A percentile compares a stretch with the other conserved stretches of the same genome.
phyloP scores from a whole-genome alignment of 75 land plant genomes.

The Sequoia sempervirens region DNA sequence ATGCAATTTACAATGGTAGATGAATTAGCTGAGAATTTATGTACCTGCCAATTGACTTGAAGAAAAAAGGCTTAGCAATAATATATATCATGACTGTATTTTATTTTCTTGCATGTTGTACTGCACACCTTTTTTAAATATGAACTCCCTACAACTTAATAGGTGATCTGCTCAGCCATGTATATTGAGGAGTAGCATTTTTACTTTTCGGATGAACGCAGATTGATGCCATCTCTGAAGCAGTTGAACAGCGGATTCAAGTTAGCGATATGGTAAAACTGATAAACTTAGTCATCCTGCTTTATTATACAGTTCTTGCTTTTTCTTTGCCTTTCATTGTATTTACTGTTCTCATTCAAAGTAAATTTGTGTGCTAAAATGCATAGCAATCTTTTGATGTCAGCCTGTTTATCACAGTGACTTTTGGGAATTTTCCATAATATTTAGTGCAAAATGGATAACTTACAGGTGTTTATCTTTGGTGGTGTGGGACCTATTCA shows the following conservation, averaged over 20 bases:
- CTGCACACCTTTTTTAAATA: not conserved
- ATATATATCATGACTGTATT: not conserved
- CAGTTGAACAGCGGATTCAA: constrained; percentile 58
- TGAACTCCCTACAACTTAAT: constrained; percentile 7
- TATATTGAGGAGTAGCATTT: constrained; percentile 12
- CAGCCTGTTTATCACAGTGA: not conserved
- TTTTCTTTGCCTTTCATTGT: not conserved
- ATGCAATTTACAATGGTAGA: not conserved
- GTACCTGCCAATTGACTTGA: not conserved
- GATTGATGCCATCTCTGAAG: constrained; percentile 94
- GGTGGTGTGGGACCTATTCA: constrained; percentile 89
- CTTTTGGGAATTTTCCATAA: not conserved
- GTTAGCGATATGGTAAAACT: constrained; percentile 63
- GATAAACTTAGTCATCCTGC: not conserved
- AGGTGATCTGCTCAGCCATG: constrained; percentile 9
- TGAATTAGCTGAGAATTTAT: not conserved
- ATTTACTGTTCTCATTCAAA: not conserved
- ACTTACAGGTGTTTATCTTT: constrained; percentile 71
- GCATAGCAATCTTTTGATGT: not conserved
- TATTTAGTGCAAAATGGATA: not conserved
- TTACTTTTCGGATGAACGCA: constrained; percentile 28
- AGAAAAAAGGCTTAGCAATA: not conserved
- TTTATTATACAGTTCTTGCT: not conserved
- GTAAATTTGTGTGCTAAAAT: not conserved
- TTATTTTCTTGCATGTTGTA: not conserved